These are phyloP conservation scores for Silene coronaria DNA, from an alignment of 179 eudicot genomes.

Conservation along the genomic window DNA sequence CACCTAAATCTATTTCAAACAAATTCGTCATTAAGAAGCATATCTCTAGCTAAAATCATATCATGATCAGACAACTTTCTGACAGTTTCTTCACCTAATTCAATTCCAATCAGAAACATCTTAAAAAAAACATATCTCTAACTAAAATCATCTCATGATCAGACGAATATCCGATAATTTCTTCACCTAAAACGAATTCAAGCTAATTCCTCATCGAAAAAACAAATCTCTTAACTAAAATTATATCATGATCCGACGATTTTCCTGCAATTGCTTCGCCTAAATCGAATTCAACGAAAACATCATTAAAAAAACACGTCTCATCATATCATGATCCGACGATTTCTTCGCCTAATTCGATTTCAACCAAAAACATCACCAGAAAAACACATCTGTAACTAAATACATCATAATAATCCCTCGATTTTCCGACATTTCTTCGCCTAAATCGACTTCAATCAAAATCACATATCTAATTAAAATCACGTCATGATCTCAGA, in stretches of 20 bases:
- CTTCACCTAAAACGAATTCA: too few relatives aligned
- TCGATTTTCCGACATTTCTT: background rate
- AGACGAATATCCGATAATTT: too few relatives aligned
- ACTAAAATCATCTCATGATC: background rate
- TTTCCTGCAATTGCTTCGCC: too few relatives aligned
- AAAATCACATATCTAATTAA: background rate
- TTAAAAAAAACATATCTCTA: background rate
- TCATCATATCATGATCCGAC: conserved; percentile 9
- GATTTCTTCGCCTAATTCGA: background rate
- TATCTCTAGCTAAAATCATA: background rate
- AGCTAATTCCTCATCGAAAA: too few relatives aligned
- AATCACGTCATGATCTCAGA: background rate
- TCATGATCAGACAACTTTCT: background rate
- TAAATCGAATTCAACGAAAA: too few relatives aligned
- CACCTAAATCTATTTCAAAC: background rate
- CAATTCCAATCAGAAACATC: too few relatives aligned
- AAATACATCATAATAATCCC: background rate
- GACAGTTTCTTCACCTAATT: too few relatives aligned
- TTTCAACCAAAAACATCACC: background rate
- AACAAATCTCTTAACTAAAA: too few relatives aligned
- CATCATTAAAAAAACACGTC: background rate
- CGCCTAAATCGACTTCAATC: background rate
- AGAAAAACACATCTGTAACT: background rate
- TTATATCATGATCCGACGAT: too few relatives aligned
- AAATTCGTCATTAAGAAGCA: background rate